Evolutionary conservation across 2,329 filamentous ascomycete species (phyloP).

Genomic region (Alternaria dauci): DNA sequence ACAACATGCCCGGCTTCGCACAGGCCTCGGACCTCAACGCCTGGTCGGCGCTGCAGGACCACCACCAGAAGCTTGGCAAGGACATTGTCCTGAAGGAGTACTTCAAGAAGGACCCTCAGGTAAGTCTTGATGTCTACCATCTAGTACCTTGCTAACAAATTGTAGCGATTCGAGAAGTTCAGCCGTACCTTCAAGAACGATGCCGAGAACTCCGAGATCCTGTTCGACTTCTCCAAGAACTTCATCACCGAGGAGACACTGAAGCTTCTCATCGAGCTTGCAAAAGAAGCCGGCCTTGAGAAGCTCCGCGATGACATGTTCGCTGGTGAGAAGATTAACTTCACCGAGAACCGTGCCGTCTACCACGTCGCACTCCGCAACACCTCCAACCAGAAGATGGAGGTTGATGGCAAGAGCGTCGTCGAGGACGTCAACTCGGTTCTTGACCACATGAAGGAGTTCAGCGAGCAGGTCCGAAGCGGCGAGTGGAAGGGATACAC

Average conservation of each 20-base stretch:
- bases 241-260: conserved; percentile 94
- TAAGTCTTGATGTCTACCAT: conserved; percentile 4
- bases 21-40: conserved; percentile 85
- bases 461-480: conserved; percentile 91
- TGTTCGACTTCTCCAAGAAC: conserved; percentile 99
- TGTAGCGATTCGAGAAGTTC: conserved; percentile 86
- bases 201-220: conserved; percentile 81
- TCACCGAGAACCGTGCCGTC: conserved; percentile 94
- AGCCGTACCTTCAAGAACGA: conserved; percentile 82
- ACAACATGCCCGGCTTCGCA: conserved; percentile 69
- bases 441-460: conserved; percentile 97
- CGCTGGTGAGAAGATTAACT: conserved; percentile 97
- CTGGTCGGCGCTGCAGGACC: conserved; percentile 90
- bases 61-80: conserved; percentile 86
- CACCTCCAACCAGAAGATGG: conserved; percentile 78
- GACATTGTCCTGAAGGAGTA: conserved; percentile 92
- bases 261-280: conserved; percentile 84
- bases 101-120: conserved; percentile 80
- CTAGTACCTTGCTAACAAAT: conserved; percentile 13
- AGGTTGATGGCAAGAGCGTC: conserved; percentile 91
- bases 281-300: conserved; percentile 89
- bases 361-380: conserved; percentile 96
- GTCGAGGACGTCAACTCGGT: conserved; percentile 93
- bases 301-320: conserved; percentile 98
- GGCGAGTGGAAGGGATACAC: conserved; percentile 97